Evolutionary conservation across 305 asterid species (phyloP).

Genomic region (Striga hermonthica): DNA sequence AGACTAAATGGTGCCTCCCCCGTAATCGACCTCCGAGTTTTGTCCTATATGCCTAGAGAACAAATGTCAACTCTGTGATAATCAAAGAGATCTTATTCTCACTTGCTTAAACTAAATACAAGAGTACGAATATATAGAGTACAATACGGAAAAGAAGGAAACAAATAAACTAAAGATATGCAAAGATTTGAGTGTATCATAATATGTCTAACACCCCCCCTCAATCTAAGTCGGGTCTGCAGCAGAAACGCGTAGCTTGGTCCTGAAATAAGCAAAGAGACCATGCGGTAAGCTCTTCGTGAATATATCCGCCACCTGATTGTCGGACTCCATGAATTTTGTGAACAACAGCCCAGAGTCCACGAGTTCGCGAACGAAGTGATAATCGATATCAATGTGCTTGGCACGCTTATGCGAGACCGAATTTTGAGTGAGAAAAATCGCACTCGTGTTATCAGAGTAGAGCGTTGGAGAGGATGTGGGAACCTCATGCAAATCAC

Average conservation of each 20-base stretch:
- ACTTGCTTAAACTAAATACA: no score
- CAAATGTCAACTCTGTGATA: no score
- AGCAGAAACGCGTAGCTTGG: neutral
- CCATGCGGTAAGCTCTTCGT: neutral
- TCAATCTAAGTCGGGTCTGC: neutral
- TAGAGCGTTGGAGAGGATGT: no score
- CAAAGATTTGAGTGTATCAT: no score
- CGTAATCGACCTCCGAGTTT: no score
- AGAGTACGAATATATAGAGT: no score
- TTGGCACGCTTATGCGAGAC: neutral
- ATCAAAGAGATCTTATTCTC: no score
- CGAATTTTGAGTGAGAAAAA: neutral
- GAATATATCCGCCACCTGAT: neutral
- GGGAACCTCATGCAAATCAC: no score
- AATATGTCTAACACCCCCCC: neutral
- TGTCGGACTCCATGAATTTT: neutral
- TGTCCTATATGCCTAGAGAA: no score
- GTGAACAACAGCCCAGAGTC: neutral
- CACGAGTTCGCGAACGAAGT: neutral
- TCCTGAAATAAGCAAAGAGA: neutral
- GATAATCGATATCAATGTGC: conserved; percentile 3
- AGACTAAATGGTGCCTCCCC: no score
- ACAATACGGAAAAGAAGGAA: no score
- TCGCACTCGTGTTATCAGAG: neutral
- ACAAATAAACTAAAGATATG: no score